Conservation (phyloP, 352 stramenopile species). For the Phytopythium kandeliae region DNA sequence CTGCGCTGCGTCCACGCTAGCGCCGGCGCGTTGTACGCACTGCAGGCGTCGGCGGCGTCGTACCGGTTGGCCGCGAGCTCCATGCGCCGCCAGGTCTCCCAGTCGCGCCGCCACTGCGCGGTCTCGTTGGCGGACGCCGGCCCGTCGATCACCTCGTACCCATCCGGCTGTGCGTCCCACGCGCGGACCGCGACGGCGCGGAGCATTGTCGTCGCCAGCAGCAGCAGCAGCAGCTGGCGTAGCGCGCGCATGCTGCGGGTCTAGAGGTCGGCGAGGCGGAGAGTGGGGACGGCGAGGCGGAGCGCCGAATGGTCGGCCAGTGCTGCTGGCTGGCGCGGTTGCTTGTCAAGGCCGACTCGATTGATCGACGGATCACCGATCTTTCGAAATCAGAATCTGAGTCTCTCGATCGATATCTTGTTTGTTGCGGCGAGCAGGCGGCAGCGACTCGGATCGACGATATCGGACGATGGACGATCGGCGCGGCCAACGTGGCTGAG, state of each 20-base stretch:
- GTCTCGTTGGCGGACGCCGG: constrained; percentile 25
- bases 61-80: constrained; percentile 68
- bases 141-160: constrained; percentile 78
- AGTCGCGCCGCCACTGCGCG: constrained; percentile 48
- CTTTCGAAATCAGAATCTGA: too few species aligned
- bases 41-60: constrained; percentile 40
- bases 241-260: constrained; percentile 10
- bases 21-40: constrained; percentile 60
- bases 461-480: too few species aligned
- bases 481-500: too few species aligned
- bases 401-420: too few species aligned
- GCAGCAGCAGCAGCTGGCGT: not conserved
- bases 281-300: too few species aligned
- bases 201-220: not conserved
- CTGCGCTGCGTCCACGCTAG: constrained; percentile 72
- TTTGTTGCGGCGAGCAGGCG: too few species aligned
- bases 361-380: too few species aligned
- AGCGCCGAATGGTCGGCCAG: too few species aligned
- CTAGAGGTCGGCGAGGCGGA: too few species aligned
- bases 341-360: too few species aligned
- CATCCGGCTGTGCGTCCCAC: constrained; percentile 73
- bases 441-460: too few species aligned
- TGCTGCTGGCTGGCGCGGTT: too few species aligned
- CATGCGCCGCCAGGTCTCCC: constrained; percentile 63
- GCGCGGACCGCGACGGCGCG: constrained; percentile 9